Conservation (phyloP, 1,284 basidiomycete species). For the Coriolopsis trogii region DNA sequence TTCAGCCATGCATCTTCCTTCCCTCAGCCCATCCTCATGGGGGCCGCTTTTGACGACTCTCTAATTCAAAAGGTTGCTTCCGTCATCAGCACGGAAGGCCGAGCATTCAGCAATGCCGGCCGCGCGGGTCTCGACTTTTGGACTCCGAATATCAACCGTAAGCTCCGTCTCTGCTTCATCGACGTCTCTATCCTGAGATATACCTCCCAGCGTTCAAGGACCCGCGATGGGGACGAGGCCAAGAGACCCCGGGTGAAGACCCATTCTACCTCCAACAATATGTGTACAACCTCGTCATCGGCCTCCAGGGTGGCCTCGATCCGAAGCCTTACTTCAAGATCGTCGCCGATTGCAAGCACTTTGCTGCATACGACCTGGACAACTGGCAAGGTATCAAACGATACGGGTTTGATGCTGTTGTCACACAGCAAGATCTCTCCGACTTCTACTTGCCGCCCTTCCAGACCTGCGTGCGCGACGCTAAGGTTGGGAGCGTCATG, state of each 20-base stretch:
- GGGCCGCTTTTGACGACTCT: constrained; percentile 47
- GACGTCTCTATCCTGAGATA: no score
- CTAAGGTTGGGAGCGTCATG: constrained; percentile 59
- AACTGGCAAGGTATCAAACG: constrained; percentile 53
- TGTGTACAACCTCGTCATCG: constrained; percentile 53
- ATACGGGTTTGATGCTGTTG: constrained; percentile 51
- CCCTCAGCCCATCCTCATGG: constrained; percentile 44
- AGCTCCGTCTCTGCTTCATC: no score
- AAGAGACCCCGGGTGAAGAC: constrained; percentile 64
- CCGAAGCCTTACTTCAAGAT: constrained; percentile 53
- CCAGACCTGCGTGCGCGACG: constrained; percentile 59
- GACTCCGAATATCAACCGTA: constrained; percentile 59
- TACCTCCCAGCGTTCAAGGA: constrained; percentile 48
- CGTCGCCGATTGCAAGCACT: constrained; percentile 60
- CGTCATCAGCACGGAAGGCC: constrained; percentile 55
- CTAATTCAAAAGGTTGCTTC: constrained; percentile 50
- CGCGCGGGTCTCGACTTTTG: constrained; percentile 56
- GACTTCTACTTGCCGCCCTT: constrained; percentile 59
- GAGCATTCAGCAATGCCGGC: constrained; percentile 57
- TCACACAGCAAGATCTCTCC: constrained; percentile 57
- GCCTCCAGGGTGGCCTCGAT: constrained; percentile 58
- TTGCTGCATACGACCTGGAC: constrained; percentile 59
- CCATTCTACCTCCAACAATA: constrained; percentile 55
- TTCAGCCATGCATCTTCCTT: constrained; percentile 62
- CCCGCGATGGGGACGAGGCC: constrained; percentile 62